phyloP scores from a whole-genome alignment of 495 filamentous ascomycete genomes.

The Tuber indicum region DNA sequence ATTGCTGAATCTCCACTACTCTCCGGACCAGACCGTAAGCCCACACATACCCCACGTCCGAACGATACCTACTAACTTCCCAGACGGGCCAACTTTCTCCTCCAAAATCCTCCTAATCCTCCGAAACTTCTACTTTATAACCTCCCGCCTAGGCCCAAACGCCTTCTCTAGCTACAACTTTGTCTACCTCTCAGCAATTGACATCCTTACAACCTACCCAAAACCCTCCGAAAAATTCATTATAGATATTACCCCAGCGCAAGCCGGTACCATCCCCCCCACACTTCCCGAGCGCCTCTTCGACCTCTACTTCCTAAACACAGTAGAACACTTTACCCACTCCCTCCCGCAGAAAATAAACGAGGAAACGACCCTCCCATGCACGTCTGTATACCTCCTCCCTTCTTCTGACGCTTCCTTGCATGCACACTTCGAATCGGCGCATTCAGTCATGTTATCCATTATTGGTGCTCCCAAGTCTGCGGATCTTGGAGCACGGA shows the following conservation, averaged over 20 bases:
- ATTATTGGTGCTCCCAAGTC: conserved; percentile 74
- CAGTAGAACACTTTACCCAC: conserved; percentile 75
- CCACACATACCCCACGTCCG: conserved; percentile 38
- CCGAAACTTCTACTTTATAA: conserved; percentile 80
- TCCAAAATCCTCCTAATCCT: conserved; percentile 71
- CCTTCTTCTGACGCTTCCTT: conserved; percentile 57
- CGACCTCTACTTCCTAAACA: conserved; percentile 89
- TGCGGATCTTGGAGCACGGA: conserved; percentile 59
- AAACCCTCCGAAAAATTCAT: conserved; percentile 64
- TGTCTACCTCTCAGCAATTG: conserved; percentile 79
- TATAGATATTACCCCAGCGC: conserved; percentile 54
- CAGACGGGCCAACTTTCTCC: conserved; percentile 62
- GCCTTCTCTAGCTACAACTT: conserved; percentile 73
- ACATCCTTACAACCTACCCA: conserved; percentile 72
- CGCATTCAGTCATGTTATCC: conserved; percentile 79
- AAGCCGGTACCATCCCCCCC: conserved; percentile 57
- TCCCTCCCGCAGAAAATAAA: conserved; percentile 57
- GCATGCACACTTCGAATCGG: conserved; percentile 66
- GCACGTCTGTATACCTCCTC: conserved; percentile 70
- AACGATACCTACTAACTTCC: conserved; percentile 46
- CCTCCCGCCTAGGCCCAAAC: conserved; percentile 65
- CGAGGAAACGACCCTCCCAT: conserved; percentile 66
- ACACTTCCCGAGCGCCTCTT: conserved; percentile 71
- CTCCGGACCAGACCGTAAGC: conserved; percentile 53
- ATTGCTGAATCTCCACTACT: conserved; percentile 54